phyloP scores from a whole-genome alignment of 1,284 basidiomycete species.

The Leccinum subfulvum region DNA sequence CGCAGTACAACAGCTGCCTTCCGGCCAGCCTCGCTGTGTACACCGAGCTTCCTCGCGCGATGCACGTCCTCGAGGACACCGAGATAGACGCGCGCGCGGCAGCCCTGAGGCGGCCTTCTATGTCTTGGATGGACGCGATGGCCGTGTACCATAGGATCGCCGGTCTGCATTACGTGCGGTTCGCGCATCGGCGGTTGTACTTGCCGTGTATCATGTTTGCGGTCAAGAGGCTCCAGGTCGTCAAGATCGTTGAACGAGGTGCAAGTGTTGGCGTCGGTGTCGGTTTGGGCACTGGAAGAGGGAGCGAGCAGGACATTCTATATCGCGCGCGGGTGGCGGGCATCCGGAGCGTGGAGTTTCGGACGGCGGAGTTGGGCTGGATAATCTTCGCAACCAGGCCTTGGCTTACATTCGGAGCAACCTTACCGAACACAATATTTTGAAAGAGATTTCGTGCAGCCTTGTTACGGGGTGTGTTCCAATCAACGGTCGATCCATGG shows the following conservation, averaged over 20 bases:
- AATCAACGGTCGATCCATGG: too few species aligned
- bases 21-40: conserved; percentile 12
- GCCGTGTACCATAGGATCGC: background rate
- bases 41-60: background rate
- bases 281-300: background rate
- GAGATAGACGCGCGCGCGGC: background rate
- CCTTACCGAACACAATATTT: too few species aligned
- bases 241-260: background rate
- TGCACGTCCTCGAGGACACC: background rate
- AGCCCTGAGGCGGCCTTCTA: background rate
- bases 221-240: background rate
- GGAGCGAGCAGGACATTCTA: background rate
- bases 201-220: conserved; percentile 4
- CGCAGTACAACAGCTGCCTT: conserved; percentile 18
- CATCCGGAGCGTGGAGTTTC: background rate
- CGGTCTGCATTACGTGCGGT: background rate
- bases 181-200: conserved; percentile 1
- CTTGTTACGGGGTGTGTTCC: too few species aligned
- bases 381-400: too few species aligned
- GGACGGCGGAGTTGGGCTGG: background rate
- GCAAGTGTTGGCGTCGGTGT: background rate
- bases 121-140: background rate
- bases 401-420: too few species aligned
- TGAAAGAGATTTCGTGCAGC: too few species aligned
- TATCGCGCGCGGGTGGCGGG: background rate